Conservation (phyloP, 257 asterid genomes). For the Solanum acaule region DNA sequence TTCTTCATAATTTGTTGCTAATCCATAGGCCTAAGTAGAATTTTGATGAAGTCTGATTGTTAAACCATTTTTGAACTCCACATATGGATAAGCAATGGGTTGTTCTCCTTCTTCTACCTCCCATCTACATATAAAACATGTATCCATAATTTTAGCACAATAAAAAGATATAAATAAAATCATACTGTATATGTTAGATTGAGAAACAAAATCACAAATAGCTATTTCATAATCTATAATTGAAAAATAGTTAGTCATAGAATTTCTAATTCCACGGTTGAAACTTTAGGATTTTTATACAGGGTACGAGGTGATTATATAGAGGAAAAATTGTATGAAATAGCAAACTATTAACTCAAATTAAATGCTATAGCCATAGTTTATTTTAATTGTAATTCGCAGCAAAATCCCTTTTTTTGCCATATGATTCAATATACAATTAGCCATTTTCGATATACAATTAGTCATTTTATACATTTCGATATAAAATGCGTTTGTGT, state of each 20-base stretch:
- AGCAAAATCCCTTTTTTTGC: too few species aligned
- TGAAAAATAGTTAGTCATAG: background rate
- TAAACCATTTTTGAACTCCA: constrained; percentile 47
- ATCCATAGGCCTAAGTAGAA: background rate
- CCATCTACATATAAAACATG: constrained; percentile 31
- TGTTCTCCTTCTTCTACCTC: constrained; percentile 49
- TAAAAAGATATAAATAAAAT: background rate
- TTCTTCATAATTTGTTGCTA: background rate
- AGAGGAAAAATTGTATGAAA: too few species aligned
- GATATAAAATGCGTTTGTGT: too few species aligned
- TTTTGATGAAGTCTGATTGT: constrained; percentile 19
- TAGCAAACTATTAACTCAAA: too few species aligned
- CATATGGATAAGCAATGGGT: constrained; percentile 63
- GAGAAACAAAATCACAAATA: background rate
- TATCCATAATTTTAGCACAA: background rate
- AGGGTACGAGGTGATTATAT: background rate
- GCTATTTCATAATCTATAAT: background rate
- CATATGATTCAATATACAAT: too few species aligned
- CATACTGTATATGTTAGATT: background rate
- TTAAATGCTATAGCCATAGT: too few species aligned
- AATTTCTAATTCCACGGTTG: background rate
- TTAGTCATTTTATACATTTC: too few species aligned
- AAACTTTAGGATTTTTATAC: background rate
- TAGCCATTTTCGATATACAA: too few species aligned
- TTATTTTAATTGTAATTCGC: too few species aligned